A percentile compares a stretch with the other conserved stretches of the same genome.
Evolutionary conservation across 2,329 filamentous ascomycete species (phyloP).

Genomic region (Ceratocystis albifundus): DNA sequence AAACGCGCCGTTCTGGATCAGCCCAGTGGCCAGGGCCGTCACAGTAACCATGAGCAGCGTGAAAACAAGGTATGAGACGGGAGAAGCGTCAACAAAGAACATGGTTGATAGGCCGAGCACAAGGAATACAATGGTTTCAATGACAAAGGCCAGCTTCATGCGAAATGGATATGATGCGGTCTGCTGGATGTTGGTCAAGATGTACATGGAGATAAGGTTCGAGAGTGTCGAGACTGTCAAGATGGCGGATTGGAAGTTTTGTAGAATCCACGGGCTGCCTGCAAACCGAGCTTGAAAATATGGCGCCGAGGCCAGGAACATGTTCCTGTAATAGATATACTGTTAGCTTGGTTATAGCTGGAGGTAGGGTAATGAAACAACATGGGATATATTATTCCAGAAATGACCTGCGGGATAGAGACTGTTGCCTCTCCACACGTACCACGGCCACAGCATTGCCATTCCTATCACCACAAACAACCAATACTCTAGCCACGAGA

Average conservation of each 20-base stretch:
- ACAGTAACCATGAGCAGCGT: conserved; percentile 68
- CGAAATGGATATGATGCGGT: conserved; percentile 78
- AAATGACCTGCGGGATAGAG: background rate
- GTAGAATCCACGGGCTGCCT: conserved; percentile 55
- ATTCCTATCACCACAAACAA: conserved; percentile 79
- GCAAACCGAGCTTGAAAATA: conserved; percentile 82
- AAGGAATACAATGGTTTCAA: conserved; percentile 67
- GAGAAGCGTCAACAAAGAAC: conserved; percentile 49
- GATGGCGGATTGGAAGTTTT: conserved; percentile 83
- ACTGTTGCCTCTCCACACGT: conserved; percentile 29
- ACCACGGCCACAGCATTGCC: conserved; percentile 98
- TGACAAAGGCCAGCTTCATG: conserved; percentile 62
- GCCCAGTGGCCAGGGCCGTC: conserved; percentile 67
- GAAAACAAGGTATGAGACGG: conserved; percentile 64
- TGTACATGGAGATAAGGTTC: conserved; percentile 63
- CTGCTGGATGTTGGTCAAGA: conserved; percentile 69
- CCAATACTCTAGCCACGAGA: conserved; percentile 77
- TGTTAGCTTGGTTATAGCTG: background rate
- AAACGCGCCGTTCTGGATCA: conserved; percentile 90
- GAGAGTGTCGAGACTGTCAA: conserved; percentile 75
- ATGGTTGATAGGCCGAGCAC: conserved; percentile 72
- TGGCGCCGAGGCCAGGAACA: conserved; percentile 89
- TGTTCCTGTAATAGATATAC: conserved; percentile 54
- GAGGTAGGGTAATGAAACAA: background rate
- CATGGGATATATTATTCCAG: conserved; percentile 21